Conservation (phyloP, 106 monocot genomes). For the Xerophyta viscosa region DNA sequence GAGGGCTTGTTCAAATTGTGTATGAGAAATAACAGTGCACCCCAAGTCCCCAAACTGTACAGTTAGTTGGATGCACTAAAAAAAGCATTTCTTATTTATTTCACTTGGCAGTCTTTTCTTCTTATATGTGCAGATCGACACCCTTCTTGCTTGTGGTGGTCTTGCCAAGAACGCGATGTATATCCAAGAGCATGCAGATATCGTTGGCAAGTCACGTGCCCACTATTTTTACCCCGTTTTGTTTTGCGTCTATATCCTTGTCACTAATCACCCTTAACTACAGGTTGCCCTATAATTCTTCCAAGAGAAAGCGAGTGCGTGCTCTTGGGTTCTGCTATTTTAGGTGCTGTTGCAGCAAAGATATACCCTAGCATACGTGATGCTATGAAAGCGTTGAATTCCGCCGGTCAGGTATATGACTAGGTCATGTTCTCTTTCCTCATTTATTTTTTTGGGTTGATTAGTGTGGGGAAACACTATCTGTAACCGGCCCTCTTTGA, state of each 20-base stretch:
- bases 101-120: background rate
- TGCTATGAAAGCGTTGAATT: conserved; percentile 95
- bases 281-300: conserved; percentile 84
- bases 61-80: too few species aligned
- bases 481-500: too few species aligned
- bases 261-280: background rate
- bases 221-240: background rate
- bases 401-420: conserved; percentile 61
- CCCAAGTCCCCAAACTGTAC: too few species aligned
- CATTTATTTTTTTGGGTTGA: background rate
- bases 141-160: conserved; percentile 95
- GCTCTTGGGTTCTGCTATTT: conserved; percentile 82
- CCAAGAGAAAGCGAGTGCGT: conserved; percentile 97
- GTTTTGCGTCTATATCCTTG: too few species aligned
- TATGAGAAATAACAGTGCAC: too few species aligned
- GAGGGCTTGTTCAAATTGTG: too few species aligned
- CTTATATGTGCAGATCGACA: conserved; percentile 59
- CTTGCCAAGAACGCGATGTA: conserved; percentile 86
- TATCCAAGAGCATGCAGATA: conserved; percentile 95
- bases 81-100: too few species aligned
- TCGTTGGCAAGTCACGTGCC: conserved; percentile 46
- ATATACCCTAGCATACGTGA: conserved; percentile 60
- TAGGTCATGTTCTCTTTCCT: background rate
- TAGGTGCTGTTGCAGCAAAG: conserved; percentile 87
- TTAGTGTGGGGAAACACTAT: too few species aligned